These are phyloP conservation scores for Pinus tabuliformis DNA, from an alignment of 75 land plant species.

Conservation along the genomic window DNA sequence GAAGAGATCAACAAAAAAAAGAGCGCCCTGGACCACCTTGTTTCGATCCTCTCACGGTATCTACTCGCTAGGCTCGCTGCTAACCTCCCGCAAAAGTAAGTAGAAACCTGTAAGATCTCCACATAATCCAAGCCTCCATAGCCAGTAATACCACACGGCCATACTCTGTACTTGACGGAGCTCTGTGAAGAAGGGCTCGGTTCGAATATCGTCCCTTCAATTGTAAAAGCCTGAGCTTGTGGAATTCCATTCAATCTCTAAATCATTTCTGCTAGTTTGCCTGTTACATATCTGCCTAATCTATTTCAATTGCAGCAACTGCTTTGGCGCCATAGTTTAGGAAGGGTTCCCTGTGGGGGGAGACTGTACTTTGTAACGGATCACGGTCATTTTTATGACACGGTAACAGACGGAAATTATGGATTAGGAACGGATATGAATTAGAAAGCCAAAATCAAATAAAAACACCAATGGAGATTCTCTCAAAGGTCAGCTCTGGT, in stretches of 20 bases:
- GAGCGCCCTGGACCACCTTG: not conserved
- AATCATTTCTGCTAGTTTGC: not conserved
- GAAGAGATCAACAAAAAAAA: not conserved
- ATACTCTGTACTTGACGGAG: slow-evolving; percentile 1
- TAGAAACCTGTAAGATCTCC: slow-evolving; percentile 10
- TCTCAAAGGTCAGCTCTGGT: too few species aligned
- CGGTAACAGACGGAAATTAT: too few species aligned
- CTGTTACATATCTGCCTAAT: too few species aligned
- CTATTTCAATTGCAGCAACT: too few species aligned
- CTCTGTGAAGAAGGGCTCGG: not conserved
- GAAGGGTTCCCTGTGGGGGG: too few species aligned
- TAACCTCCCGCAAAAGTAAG: slow-evolving; percentile 12
- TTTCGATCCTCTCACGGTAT: not conserved
- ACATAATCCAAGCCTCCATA: slow-evolving; percentile 7
- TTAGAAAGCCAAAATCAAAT: too few species aligned
- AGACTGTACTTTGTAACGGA: too few species aligned
- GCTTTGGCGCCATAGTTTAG: too few species aligned
- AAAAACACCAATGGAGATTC: too few species aligned
- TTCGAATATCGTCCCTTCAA: not conserved
- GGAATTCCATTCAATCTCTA: slow-evolving; percentile 7
- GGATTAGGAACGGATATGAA: too few species aligned
- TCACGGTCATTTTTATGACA: too few species aligned
- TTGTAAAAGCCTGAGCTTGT: not conserved
- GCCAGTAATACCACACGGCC: not conserved
- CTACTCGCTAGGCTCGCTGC: not conserved